Conservation (phyloP, 176 grass and related monocot species). For the Hordeum marinum region DNA sequence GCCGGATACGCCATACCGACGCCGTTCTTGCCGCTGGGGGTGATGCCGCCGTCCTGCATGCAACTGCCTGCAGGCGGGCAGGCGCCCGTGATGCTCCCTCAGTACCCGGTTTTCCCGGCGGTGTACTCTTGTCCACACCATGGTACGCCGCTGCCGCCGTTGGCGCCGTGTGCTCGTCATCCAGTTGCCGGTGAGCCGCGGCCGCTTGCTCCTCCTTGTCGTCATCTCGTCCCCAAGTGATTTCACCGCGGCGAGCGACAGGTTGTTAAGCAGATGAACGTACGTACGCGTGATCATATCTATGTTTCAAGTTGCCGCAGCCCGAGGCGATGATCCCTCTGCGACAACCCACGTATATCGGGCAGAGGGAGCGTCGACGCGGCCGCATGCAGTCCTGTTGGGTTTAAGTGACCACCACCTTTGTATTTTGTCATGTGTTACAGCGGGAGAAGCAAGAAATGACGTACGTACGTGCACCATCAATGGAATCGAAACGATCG, state of each 20-base stretch:
- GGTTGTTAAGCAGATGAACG: neutral
- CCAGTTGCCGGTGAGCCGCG: neutral
- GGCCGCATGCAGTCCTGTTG: neutral
- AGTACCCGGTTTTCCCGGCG: neutral
- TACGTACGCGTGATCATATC: neutral
- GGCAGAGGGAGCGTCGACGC: too few relatives aligned
- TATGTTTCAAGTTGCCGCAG: neutral
- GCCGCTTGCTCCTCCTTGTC: neutral
- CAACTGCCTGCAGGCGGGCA: neutral
- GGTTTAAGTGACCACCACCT: neutral
- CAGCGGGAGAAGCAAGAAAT: neutral
- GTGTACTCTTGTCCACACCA: neutral
- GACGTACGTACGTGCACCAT: neutral
- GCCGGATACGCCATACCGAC: neutral
- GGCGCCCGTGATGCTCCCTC: neutral
- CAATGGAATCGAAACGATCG: neutral
- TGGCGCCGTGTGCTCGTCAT: neutral
- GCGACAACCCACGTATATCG: too few relatives aligned
- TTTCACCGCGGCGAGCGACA: neutral
- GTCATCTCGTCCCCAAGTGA: neutral
- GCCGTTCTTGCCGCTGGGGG: neutral
- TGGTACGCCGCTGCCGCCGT: neutral
- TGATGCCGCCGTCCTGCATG: neutral
- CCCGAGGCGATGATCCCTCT: too few relatives aligned
- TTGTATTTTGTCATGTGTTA: neutral